Evolutionary conservation across 805 yeast species (phyloP), one percentile per base, ranked within the genome.

Genomic region (Myxozyma kluyveri): DNA sequence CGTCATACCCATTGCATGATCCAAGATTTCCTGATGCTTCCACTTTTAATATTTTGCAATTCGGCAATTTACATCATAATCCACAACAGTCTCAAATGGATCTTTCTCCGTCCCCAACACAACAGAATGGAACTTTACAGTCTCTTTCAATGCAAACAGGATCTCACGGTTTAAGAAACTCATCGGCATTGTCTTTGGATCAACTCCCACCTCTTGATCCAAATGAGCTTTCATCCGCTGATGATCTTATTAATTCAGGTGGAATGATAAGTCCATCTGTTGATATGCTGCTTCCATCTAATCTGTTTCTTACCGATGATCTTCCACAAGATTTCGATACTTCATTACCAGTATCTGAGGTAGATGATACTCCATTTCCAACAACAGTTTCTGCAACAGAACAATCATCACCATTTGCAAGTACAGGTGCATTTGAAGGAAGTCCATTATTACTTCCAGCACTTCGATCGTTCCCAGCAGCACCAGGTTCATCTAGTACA

Each of bases 261-360:
- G 68, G 62, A 4, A 66, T 67, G 6, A 40, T 65, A 35, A 71
- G 68, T 21, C 73, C 71, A 5, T 61, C 70, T 18, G 66, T 70
- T 31, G 67, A 69, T 46, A 63, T 65, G 49, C 63, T 70, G 9
- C 52, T 72, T 17, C 76, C 76, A 2, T 63, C 74, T 2, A 61
- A 69, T 45, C 50, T 72, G 41, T 64, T 67, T 44, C 62, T 47
- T 26, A 49, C 52, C 29, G 60, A 56, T 41, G 58, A 54, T 24
- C n/a, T 45, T 24, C 33, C 51, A 24, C 38, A 27, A 26, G 49
- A 46, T 10, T 3, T 33, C 4, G 32, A 14, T 10, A 17, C 29
- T 19, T n/a, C 31, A 12, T 4, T 14, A 23, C 6, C 10, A 12
- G 38, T 5, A 19, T 12, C 7, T 26, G 45, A 21, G 12, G 17